Evolutionary conservation across 768 basidiomycete species (phyloP), one percentile per base, ranked within the genome.

Genomic region (Peribolospora baueri): DNA sequence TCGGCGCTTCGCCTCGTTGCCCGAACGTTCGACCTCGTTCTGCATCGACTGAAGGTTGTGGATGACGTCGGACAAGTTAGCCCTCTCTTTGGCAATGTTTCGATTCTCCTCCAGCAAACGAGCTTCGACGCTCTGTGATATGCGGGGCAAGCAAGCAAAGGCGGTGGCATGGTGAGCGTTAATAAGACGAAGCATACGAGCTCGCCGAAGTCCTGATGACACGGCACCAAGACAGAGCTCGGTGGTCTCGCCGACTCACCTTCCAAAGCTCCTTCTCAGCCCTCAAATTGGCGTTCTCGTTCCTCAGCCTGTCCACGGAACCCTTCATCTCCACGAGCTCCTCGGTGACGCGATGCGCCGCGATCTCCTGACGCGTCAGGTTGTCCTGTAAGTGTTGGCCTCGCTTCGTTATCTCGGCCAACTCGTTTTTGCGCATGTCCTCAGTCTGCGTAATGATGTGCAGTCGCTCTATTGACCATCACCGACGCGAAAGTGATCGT

Each of bases 251-350:
- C 25, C 25, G 13, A 51, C 65, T 53, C 53, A 84, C 86, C 79
- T 85, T 84, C 81, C 82, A 86, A 42, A 90, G 83, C 63, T 78
- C 81, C 71, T 86, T 90, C 74, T 97, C 91, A 0, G 87, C 88
- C 47, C 82, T 78, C 13, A 93, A 74, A 65, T 84, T 90, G 3
- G 84, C 82, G 59, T 73, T 76, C 61, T 95, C 90, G 60, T 82
- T 84, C 7, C 84, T 77, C 45, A 87, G 70, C 13, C 57, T 56
- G 39, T 61, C 59, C 46, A 58, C 45, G 2, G 56, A 48, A 11
- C 56, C 50, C 9, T 61, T 59, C 13, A 63, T 51, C 14, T 58
- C 57, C 48, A 61, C 51, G 36, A 61, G 45, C 25, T 65, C 61
- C 40, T 61, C 61, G 10, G 59, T 58, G 42, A 79, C 74, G 54